Percentiles rank a stretch among this genome's conserved stretches.
These are phyloP conservation scores for Ceratocystis cacaofunesta DNA, from an alignment of 2,329 filamentous ascomycete genomes.

Conservation along the genomic window DNA sequence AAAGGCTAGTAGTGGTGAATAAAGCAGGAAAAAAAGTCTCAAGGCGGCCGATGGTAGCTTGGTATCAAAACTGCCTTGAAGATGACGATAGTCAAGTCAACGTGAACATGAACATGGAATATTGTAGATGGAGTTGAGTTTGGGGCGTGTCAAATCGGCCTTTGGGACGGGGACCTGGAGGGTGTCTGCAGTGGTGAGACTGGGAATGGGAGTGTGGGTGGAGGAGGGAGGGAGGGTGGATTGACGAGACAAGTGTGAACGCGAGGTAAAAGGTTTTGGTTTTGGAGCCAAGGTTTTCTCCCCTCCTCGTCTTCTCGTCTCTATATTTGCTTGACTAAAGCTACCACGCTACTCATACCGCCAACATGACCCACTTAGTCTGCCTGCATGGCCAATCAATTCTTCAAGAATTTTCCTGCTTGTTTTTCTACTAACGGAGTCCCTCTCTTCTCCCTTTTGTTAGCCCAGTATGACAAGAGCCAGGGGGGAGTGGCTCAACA, in stretches of 20 bases:
- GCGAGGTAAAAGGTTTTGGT: constrained; percentile 5
- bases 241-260: constrained; percentile 11
- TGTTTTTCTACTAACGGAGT: background rate
- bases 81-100: constrained; percentile 12
- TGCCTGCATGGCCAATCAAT: background rate
- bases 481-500: constrained; percentile 8
- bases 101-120: background rate
- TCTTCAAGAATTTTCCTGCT: background rate
- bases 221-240: constrained; percentile 16
- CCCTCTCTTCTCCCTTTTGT: constrained; percentile 1
- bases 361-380: background rate
- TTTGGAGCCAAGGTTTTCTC: constrained; percentile 12
- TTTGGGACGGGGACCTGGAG: constrained; percentile 15
- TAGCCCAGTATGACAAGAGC: constrained; percentile 9
- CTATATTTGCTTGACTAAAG: background rate
- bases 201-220: constrained; percentile 16
- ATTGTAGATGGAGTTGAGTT: constrained; percentile 9
- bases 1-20: background rate
- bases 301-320: constrained; percentile 2
- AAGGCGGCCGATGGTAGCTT: background rate
- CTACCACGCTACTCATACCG: background rate
- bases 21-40: background rate
- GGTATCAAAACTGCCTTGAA: background rate
- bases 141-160: constrained; percentile 16
- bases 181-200: constrained; percentile 18